These are phyloP conservation scores for Neoascochyta sp. DNA, from an alignment of 2,329 filamentous ascomycete species.

Conservation along the genomic window DNA sequence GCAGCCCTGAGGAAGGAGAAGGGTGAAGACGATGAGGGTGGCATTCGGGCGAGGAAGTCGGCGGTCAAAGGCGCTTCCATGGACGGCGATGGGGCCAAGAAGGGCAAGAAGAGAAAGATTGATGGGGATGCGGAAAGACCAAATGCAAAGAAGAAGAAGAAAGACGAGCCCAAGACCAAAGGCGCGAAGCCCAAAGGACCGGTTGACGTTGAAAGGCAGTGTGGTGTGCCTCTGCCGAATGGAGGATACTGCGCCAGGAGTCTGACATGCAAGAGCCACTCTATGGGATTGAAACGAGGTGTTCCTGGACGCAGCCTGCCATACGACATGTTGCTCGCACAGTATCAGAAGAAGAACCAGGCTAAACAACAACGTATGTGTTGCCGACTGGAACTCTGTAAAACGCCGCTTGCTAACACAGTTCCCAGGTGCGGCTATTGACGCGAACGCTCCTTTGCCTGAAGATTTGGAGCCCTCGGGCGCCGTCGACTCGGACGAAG, in stretches of 20 bases:
- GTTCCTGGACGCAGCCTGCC: slow-evolving; percentile 83
- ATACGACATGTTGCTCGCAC: slow-evolving; percentile 79
- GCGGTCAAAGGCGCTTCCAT: slow-evolving; percentile 39
- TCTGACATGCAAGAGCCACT: slow-evolving; percentile 88
- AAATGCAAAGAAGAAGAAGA: slow-evolving; percentile 84
- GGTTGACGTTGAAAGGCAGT: slow-evolving; percentile 91
- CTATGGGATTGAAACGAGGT: slow-evolving; percentile 89
- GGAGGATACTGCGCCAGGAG: slow-evolving; percentile 84
- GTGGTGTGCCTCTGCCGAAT: slow-evolving; percentile 80
- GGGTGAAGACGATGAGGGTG: slow-evolving; percentile 43
- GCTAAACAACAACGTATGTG: slow-evolving; percentile 90
- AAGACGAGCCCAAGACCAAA: slow-evolving; percentile 84
- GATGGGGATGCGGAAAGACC: slow-evolving; percentile 69
- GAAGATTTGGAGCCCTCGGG: slow-evolving; percentile 72
- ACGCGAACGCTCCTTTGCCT: slow-evolving; percentile 85
- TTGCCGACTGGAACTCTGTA: too few relatives aligned
- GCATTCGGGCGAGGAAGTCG: slow-evolving; percentile 40
- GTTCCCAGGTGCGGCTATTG: slow-evolving; percentile 76
- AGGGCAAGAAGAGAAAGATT: slow-evolving; percentile 48
- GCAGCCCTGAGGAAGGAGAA: slow-evolving; percentile 48
- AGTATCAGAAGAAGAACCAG: slow-evolving; percentile 88
- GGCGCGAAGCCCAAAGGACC: slow-evolving; percentile 82
- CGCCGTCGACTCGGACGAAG: slow-evolving; percentile 88
- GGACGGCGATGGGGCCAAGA: slow-evolving; percentile 40
- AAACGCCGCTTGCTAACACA: slow-evolving; percentile 11